Base-by-base conservation (phyloP, 2,329 filamentous ascomycete genomes). In the Colletotrichum sp. region DNA sequence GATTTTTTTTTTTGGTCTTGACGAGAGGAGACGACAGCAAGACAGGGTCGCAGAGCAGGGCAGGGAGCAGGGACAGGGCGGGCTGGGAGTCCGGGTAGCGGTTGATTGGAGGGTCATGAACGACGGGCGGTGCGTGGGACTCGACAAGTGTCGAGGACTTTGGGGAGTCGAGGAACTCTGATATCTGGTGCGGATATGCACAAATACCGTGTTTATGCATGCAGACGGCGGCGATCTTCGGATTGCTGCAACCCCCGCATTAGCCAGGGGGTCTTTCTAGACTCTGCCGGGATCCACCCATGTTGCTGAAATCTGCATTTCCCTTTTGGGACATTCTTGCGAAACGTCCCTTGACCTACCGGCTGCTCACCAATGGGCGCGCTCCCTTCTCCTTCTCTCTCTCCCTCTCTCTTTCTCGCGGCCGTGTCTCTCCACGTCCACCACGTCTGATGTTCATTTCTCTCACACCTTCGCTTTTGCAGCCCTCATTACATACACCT, bases 321-420 rank as follows among this genome's bases (percentile, higher is more conserved):
- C 77, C 71, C 55, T 74, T 79, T 79, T 71, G 69, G 78, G 78
- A 78, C 76, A 79, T 76, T 78, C 78, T 79, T 79, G 78, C 78
- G 78, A 79, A 79, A 71, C 75, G 66, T 71, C 71, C 71, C 65
- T 76, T 49, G 44, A 73, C 69, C 57, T 73, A 59, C 64, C 63
- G 55, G 34, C 18, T 49, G 67, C 69, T 72, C 63, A 59, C 49
- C 69, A 60, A 60, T 30, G 18, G 24, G 57, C 44, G 44, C 44
- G 57, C 57, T 60, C 57, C 63, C 44, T 26, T 34, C 18, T 64
- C 64, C 69, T 64, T 32, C 32, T 44, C 52, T 32, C 49, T 36
- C 73, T 13, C 72, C 69, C 30, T 55, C 30, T 34, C 68, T 70
- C 68, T 52, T 18, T 32, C 63, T 34, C 34, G 24, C 21, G 44